These are phyloP conservation scores for Nannochloropsis granulata DNA, from an alignment of 108 stramenopile genomes.

Conservation along the genomic window DNA sequence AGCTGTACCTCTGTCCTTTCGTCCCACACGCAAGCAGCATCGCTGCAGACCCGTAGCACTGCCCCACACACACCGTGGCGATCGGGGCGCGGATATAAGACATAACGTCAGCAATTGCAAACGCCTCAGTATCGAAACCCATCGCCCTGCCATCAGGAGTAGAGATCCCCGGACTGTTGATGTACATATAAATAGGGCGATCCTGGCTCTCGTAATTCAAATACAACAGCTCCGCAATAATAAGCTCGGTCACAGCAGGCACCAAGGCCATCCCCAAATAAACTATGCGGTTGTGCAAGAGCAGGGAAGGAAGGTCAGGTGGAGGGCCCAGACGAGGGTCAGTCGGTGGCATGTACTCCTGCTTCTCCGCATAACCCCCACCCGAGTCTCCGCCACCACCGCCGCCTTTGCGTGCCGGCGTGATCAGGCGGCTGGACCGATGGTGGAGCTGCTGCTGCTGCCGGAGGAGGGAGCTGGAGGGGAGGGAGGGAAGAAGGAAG, in stretches of 20 bases:
- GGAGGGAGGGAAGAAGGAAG: background rate
- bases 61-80: slow-evolving; percentile 87
- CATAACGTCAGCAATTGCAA: slow-evolving; percentile 96
- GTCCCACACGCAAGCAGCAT: slow-evolving; percentile 83
- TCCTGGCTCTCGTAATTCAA: slow-evolving; percentile 73
- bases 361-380: background rate
- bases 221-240: slow-evolving; percentile 82
- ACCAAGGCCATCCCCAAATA: slow-evolving; percentile 98
- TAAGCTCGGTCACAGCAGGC: slow-evolving; percentile 83
- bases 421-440: background rate
- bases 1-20: slow-evolving; percentile 68
- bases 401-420: background rate
- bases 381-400: background rate
- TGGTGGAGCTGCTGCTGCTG: background rate
- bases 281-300: slow-evolving; percentile 93
- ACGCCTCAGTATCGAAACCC: slow-evolving; percentile 93
- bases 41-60: slow-evolving; percentile 86
- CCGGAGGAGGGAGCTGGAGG: background rate
- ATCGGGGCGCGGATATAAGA: slow-evolving; percentile 89
- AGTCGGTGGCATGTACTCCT: background rate
- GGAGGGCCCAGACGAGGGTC: slow-evolving; percentile 66
- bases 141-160: slow-evolving; percentile 71
- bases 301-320: slow-evolving; percentile 90
- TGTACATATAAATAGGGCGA: slow-evolving; percentile 90
- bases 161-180: slow-evolving; percentile 83